A percentile compares a stretch with the other conserved stretches of the same genome.
phyloP scores from a whole-genome alignment of 345 rosid genomes.

The Garcia nutans region DNA sequence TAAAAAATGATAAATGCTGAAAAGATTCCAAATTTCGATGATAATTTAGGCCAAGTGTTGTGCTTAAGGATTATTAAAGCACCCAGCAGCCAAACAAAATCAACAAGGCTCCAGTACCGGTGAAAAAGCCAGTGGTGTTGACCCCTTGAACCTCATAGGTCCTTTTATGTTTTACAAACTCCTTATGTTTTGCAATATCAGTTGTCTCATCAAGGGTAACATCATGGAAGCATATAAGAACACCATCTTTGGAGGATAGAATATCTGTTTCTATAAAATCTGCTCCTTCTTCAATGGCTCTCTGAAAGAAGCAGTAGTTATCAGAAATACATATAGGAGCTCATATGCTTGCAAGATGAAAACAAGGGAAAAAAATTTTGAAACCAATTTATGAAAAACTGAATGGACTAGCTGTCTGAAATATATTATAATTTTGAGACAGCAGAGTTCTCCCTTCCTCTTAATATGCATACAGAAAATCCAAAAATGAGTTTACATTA shows the following conservation, averaged over 20 bases:
- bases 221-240: slow-evolving; percentile 81
- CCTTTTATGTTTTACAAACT: slow-evolving; percentile 77
- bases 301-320: slow-evolving; percentile 44
- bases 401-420: not conserved
- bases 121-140: slow-evolving; percentile 73
- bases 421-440: not conserved
- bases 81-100: slow-evolving; percentile 14
- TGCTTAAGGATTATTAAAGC: not conserved
- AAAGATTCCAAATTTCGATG: not conserved
- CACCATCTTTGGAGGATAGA: slow-evolving; percentile 74
- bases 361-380: not conserved
- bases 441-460: not conserved
- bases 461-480: not conserved
- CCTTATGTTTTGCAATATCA: slow-evolving; percentile 65
- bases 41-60: not conserved
- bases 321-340: not conserved
- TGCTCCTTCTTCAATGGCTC: slow-evolving; percentile 92
- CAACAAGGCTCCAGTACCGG: slow-evolving; percentile 42
- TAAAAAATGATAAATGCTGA: not conserved
- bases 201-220: slow-evolving; percentile 75
- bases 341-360: not conserved
- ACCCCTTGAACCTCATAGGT: slow-evolving; percentile 78
- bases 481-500: not conserved
- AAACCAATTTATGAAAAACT: too few species aligned
- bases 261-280: slow-evolving; percentile 94